Evolutionary conservation across 192 early-diverging fungal genomes (phyloP).

Genomic region (Coemansia sp.): DNA sequence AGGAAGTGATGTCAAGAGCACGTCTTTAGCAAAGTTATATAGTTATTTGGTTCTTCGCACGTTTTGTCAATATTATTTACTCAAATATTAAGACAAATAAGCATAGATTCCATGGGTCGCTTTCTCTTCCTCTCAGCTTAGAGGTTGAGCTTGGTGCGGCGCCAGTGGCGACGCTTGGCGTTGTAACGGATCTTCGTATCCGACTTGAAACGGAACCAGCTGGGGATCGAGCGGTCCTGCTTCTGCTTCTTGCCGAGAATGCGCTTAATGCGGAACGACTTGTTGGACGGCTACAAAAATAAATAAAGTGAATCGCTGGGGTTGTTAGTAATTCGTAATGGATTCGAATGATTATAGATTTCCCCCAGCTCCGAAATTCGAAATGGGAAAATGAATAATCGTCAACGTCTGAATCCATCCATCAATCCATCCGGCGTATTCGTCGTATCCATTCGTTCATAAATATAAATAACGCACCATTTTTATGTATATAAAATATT

Average conservation of each 20-base stretch:
- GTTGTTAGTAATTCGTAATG: too few relatives aligned
- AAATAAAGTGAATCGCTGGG: neutral
- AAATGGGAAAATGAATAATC: neutral
- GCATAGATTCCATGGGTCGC: neutral
- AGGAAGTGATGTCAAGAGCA: too few relatives aligned
- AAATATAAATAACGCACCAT: constrained; percentile 47
- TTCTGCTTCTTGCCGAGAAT: constrained; percentile 97
- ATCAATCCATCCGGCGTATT: neutral
- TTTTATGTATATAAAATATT: constrained; percentile 21
- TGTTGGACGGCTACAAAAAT: constrained; percentile 85
- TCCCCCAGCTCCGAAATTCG: neutral
- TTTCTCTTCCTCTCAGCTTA: constrained; percentile 56
- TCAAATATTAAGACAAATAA: neutral
- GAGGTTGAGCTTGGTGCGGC: constrained; percentile 96
- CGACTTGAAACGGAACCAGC: constrained; percentile 96
- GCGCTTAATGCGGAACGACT: constrained; percentile 97
- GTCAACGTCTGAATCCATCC: constrained; percentile 9
- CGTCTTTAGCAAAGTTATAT: too few relatives aligned
- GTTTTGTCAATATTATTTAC: too few relatives aligned
- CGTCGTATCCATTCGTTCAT: constrained; percentile 21
- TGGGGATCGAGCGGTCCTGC: constrained; percentile 98
- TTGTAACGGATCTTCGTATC: constrained; percentile 98
- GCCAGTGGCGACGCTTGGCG: constrained; percentile 99
- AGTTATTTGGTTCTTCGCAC: too few relatives aligned
- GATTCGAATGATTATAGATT: too few relatives aligned